phyloP scores from a whole-genome alignment of 495 filamentous ascomycete species.

The Aspergillus sparsus region DNA sequence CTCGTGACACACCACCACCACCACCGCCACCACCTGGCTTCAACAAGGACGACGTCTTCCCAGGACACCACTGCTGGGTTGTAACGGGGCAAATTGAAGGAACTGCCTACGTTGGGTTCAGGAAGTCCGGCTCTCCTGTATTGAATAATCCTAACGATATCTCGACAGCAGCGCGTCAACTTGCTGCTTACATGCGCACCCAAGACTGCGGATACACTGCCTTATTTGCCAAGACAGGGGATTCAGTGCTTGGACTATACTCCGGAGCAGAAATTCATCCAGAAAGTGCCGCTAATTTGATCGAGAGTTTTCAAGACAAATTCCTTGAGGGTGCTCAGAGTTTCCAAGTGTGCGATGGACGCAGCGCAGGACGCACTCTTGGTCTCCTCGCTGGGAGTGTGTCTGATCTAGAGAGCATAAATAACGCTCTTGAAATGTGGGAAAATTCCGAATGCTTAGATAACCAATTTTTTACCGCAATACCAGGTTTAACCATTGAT shows the following conservation, averaged over 20 bases:
- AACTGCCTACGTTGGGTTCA: not conserved
- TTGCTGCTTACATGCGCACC: not conserved
- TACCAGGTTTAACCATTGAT: not conserved
- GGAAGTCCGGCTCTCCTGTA: not conserved
- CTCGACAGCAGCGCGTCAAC: not conserved
- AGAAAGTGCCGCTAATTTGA: not conserved
- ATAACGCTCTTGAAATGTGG: not conserved
- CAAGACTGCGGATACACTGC: not conserved
- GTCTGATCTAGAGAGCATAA: not conserved
- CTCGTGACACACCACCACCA: not conserved
- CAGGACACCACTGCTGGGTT: not conserved
- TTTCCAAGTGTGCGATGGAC: not conserved
- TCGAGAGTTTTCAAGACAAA: not conserved
- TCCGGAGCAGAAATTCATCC: not conserved
- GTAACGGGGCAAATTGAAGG: not conserved
- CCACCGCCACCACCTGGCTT: not conserved
- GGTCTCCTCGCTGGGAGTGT: not conserved
- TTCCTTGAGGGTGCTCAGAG: not conserved
- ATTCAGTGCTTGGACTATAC: conserved; percentile 1
- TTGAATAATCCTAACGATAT: not conserved
- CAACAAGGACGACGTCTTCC: not conserved
- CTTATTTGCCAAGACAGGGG: not conserved
- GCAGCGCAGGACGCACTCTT: not conserved
- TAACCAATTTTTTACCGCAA: not conserved
- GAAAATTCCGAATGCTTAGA: not conserved